Evolutionary conservation across 345 rosid genomes (phyloP).

Genomic region (Corchorus capsularis): DNA sequence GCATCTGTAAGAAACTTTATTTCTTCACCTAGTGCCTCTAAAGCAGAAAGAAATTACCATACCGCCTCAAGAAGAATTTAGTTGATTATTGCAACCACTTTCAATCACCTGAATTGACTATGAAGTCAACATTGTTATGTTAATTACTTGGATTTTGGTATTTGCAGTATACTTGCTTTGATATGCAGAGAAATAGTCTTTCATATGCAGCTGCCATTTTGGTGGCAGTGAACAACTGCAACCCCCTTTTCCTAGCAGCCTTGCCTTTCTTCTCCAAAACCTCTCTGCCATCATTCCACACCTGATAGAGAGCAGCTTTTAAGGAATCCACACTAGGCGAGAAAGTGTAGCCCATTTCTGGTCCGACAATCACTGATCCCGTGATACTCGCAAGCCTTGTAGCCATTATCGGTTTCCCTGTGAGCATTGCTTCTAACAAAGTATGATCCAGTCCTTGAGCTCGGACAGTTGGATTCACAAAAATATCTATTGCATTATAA

Average conservation of each 20-base stretch:
- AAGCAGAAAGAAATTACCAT: not conserved
- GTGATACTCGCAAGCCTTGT: slow-evolving; percentile 87
- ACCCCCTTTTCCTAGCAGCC: slow-evolving; percentile 60
- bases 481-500: slow-evolving; percentile 81
- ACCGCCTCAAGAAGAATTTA: not conserved
- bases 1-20: not conserved
- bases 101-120: not conserved
- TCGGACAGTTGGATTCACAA: slow-evolving; percentile 83
- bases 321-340: slow-evolving; percentile 71
- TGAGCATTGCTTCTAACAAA: slow-evolving; percentile 82
- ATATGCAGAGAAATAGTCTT: slow-evolving; percentile 79
- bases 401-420: slow-evolving; percentile 78
- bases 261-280: slow-evolving; percentile 66
- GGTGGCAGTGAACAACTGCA: slow-evolving; percentile 76
- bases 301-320: slow-evolving; percentile 49
- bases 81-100: not conserved
- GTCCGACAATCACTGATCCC: slow-evolving; percentile 63
- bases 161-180: slow-evolving; percentile 51
- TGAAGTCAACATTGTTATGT: not conserved
- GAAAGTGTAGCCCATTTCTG: slow-evolving; percentile 71
- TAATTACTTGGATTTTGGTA: slow-evolving; percentile 29
- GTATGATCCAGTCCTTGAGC: slow-evolving; percentile 96
- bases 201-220: slow-evolving; percentile 92
- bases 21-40: not conserved
- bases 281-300: slow-evolving; percentile 59